Evolutionary conservation across 108 stramenopile species (phyloP).

Genomic region (Pseudonitzschia delicatissima): DNA sequence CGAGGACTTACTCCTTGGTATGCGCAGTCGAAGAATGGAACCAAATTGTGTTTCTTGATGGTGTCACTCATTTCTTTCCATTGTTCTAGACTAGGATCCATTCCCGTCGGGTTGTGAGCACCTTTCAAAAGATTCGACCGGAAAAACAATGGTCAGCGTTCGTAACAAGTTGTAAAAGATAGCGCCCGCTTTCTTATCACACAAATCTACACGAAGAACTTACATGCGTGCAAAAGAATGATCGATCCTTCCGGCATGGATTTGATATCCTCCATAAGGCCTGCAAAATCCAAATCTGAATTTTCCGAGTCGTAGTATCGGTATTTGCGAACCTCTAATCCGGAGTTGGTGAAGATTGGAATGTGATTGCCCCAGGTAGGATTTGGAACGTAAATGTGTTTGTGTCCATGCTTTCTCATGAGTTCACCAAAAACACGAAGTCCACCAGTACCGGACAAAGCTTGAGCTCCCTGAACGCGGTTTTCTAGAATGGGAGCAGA

Average conservation of each 20-base stretch:
- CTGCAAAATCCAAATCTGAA: slow-evolving; percentile 83
- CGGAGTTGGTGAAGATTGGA: slow-evolving; percentile 90
- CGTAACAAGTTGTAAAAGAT: neutral
- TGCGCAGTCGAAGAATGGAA: slow-evolving; percentile 97
- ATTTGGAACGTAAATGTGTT: slow-evolving; percentile 92
- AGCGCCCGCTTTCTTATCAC: too few relatives aligned
- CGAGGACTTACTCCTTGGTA: slow-evolving; percentile 42
- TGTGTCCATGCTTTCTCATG: slow-evolving; percentile 75
- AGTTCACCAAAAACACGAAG: slow-evolving; percentile 93
- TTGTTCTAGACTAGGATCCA: slow-evolving; percentile 96
- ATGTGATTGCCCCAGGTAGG: slow-evolving; percentile 95
- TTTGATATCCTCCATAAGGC: slow-evolving; percentile 84
- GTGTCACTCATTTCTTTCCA: slow-evolving; percentile 91
- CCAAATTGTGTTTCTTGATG: slow-evolving; percentile 75
- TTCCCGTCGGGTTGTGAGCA: slow-evolving; percentile 97
- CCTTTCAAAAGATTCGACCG: neutral
- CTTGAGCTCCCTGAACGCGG: slow-evolving; percentile 89
- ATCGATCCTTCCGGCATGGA: slow-evolving; percentile 81
- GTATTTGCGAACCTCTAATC: slow-evolving; percentile 89
- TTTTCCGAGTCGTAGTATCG: slow-evolving; percentile 86
- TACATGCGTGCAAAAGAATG: slow-evolving; percentile 96
- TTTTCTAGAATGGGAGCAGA: slow-evolving; percentile 77
- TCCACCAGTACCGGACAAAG: slow-evolving; percentile 97
- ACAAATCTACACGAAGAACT: too few relatives aligned
- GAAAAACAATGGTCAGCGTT: neutral